Conservation (phyloP, 805 yeast genomes). For the Yamadazyma sp. region DNA sequence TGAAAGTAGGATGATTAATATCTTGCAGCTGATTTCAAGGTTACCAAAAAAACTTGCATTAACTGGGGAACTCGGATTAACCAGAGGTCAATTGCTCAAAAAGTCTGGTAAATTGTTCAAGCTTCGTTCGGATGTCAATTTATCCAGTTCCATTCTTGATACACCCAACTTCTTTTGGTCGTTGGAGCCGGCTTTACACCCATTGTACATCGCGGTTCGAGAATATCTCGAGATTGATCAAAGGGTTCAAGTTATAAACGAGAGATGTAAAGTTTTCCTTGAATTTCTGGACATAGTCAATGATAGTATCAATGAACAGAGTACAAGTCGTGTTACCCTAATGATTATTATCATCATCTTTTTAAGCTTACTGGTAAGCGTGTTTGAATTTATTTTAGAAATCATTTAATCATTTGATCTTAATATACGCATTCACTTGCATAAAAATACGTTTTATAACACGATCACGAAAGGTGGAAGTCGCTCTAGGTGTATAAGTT, state of each 20-base stretch:
- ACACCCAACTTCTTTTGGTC: constrained; percentile 98
- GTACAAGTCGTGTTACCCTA: constrained; percentile 89
- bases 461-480: too few relatives aligned
- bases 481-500: too few relatives aligned
- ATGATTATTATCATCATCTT: constrained; percentile 82
- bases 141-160: constrained; percentile 86
- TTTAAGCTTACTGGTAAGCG: constrained; percentile 72
- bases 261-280: constrained; percentile 87
- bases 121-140: constrained; percentile 87
- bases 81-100: constrained; percentile 77
- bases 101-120: constrained; percentile 91
- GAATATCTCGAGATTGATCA: constrained; percentile 95
- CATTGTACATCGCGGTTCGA: constrained; percentile 82
- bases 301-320: constrained; percentile 90
- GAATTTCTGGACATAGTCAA: constrained; percentile 92
- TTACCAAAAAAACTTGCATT: constrained; percentile 87
- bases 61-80: constrained; percentile 83
- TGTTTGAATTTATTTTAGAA: constrained; percentile 65
- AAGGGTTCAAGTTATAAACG: constrained; percentile 89
- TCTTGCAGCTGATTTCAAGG: constrained; percentile 80
- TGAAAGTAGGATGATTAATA: constrained; percentile 86
- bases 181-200: constrained; percentile 89
- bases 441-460: too few relatives aligned
- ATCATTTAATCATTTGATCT: constrained; percentile 20
- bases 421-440: constrained; percentile 1